Evolutionary conservation across 2,329 filamentous ascomycete species (phyloP).

Genomic region (Neofusicoccum laricinum): DNA sequence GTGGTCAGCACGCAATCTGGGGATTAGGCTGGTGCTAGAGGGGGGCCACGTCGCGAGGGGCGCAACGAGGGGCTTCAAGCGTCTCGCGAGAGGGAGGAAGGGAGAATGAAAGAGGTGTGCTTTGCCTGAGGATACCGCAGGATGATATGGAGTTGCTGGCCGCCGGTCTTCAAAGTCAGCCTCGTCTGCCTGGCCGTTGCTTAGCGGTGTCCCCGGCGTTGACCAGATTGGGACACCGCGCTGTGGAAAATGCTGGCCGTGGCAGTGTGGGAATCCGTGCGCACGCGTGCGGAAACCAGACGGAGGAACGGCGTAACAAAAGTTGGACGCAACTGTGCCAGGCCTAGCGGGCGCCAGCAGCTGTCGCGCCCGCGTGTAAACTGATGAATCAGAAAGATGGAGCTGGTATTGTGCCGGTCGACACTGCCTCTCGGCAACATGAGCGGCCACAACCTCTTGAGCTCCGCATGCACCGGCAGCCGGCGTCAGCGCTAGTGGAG

Average conservation of each 20-base stretch:
- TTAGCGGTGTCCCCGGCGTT: not conserved
- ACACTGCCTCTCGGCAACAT: not conserved
- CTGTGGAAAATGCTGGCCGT: not conserved
- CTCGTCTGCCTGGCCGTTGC: not conserved
- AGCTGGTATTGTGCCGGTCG: too few relatives aligned
- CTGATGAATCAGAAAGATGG: too few relatives aligned
- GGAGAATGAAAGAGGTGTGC: not conserved
- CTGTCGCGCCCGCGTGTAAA: too few relatives aligned
- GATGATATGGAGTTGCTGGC: slow-evolving; percentile 8
- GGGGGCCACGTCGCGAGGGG: not conserved
- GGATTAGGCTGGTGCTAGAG: not conserved
- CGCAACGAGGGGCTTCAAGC: slow-evolving; percentile 2
- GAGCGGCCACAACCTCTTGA: not conserved
- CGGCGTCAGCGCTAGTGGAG: not conserved
- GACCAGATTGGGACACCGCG: not conserved
- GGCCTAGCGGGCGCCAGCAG: too few relatives aligned
- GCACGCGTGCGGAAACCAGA: not conserved
- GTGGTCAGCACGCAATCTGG: not conserved
- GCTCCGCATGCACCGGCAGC: not conserved
- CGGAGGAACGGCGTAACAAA: not conserved
- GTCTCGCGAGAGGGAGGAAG: not conserved
- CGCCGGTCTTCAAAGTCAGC: not conserved
- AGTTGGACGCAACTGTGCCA: too few relatives aligned
- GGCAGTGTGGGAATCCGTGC: not conserved
- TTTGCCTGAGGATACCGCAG: slow-evolving; percentile 2